Percentiles rank a stretch among this genome's conserved stretches.
Evolutionary conservation across 1,139 yeast genomes (phyloP).

Genomic region (Diutina mesorugosa): DNA sequence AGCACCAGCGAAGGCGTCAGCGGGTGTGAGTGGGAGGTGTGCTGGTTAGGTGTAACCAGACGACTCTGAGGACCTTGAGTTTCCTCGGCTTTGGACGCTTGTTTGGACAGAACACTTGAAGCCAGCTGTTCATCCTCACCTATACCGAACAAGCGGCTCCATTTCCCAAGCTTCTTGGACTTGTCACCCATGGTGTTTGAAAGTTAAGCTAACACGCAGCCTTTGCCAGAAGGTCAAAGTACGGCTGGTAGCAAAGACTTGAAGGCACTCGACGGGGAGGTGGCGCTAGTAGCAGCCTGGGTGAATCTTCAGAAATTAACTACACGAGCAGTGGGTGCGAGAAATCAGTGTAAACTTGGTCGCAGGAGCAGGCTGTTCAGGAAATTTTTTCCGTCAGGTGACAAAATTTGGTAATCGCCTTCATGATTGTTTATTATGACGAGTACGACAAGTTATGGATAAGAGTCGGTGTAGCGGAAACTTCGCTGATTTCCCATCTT

Average conservation of each 20-base stretch:
- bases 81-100: not conserved
- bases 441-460: too few relatives aligned
- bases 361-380: not conserved
- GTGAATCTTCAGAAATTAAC: not conserved
- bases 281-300: not conserved
- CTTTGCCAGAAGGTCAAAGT: not conserved
- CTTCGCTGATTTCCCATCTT: too few relatives aligned
- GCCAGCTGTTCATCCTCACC: not conserved
- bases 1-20: constrained; percentile 2
- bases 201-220: not conserved
- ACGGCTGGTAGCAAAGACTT: not conserved
- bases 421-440: not conserved
- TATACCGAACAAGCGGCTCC: not conserved
- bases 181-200: not conserved
- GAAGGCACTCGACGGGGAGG: not conserved
- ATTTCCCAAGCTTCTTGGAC: not conserved
- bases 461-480: too few relatives aligned
- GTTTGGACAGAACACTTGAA: not conserved
- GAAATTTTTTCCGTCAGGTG: not conserved
- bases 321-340: not conserved
- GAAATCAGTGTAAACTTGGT: not conserved
- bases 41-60: not conserved
- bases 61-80: not conserved
- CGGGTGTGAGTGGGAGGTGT: not conserved
- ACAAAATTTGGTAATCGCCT: not conserved